Conservation (phyloP, 148 eudicot genomes). For the Rhododendron henanense region DNA sequence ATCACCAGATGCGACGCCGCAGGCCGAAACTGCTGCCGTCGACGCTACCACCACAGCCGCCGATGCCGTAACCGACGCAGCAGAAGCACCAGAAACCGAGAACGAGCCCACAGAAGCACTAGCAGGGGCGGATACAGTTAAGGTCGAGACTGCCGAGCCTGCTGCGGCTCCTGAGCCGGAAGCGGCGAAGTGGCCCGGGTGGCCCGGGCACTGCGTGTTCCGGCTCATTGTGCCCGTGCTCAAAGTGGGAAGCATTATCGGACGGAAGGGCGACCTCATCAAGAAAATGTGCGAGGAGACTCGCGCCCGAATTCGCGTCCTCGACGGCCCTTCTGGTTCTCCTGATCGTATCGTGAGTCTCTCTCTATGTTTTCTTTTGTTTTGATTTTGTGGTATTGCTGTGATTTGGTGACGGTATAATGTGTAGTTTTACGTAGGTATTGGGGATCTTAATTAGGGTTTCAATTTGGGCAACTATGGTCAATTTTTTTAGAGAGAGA, state of each 20-base stretch:
- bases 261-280: constrained; percentile 60
- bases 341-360: constrained; percentile 50
- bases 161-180: neutral
- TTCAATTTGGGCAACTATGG: neutral
- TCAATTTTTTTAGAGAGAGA: neutral
- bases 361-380: neutral
- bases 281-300: constrained; percentile 64
- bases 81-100: neutral
- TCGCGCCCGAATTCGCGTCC: constrained; percentile 51
- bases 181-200: constrained; percentile 47
- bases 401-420: neutral
- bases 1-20: neutral
- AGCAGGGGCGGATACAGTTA: neutral
- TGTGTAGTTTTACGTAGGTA: neutral
- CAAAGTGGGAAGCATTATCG: constrained; percentile 64
- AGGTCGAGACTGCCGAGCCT: neutral
- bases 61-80: neutral
- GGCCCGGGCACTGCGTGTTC: constrained; percentile 61
- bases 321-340: constrained; percentile 47
- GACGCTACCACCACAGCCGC: neutral
- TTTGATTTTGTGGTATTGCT: neutral
- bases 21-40: neutral
- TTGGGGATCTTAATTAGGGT: neutral
- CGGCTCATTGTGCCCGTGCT: constrained; percentile 48
- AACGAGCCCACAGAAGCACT: neutral